Evolutionary conservation across 306 rosid genomes (phyloP), one percentile per base, ranked within the genome.

Genomic region (Medicago lupulina): DNA sequence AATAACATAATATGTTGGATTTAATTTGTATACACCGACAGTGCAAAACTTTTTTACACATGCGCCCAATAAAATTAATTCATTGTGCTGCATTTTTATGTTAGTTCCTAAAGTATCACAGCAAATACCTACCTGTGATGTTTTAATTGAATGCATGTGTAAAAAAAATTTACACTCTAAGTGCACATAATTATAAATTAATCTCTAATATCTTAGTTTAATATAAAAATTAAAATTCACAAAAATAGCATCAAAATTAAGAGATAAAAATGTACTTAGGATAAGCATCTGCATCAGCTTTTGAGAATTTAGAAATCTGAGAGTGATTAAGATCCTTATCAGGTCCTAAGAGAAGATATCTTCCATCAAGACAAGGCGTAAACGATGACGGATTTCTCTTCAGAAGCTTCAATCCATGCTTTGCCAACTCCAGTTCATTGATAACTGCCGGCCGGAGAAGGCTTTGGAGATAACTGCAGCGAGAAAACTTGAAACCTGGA

Each of bases 391-490:
- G 97, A 84, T 76, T 90, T 83, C 97, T 83, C 85, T 79, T 90
- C 81, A 95, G 82, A 61, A 92, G 76, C 91, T 85, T 92, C 87
- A 95, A 79, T 57, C 99, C 97, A 36, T 95, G 99, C 73, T 90
- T 83, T 31, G 64, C 83, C 59, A 95, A 80, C 74, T 95, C 97
- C 31, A 95, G 54, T 38, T 95, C 98, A 17, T 89, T 87, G 83
- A 94, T 90, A 40, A 94, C 15, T 34, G 92, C 72, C 16, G 99
- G 97, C 3, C 99, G 93, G 58, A 95, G 93, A 36, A 95, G 97
- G 77, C 99, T 95, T 14, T 87, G 96, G 39, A 95, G 90, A 82
- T 92, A 92, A 76, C 99, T 95, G 75, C 97, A 95, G 41, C 99
- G 92, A 62, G 97, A 90, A 83, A 95, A 95, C 84, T 88, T 95